Evolutionary conservation across 2,329 filamentous ascomycete species (phyloP), one percentile per base, ranked within the genome.

Genomic region (Pseudonectria buxi): DNA sequence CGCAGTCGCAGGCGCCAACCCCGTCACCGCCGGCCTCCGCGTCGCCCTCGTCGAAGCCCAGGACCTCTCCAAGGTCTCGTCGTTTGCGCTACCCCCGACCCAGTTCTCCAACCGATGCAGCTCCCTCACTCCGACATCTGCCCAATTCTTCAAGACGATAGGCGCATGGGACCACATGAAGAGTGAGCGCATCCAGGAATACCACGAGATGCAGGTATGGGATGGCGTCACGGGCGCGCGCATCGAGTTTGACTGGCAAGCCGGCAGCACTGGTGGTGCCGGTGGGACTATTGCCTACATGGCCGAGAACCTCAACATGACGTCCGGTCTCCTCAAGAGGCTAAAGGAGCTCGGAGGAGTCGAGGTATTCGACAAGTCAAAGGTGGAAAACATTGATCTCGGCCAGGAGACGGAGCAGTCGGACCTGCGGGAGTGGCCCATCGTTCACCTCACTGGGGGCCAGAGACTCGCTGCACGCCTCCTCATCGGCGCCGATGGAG

Each of bases 171-270:
- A 71, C 6, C 79, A 94, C 55, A 68, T 95, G 41, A 74, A 85
- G 47, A 65, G 71, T 28, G 68, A 76, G 6, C 78, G 92, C 24
- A 77, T 92, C 24, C 89, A 95, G 65, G 75, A 81, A 1, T 98
- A 95, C 61, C 81, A 94, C 40, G 85, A 90, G 51, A 98, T 98
- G 92, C 84, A 95, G 59, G 92, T 96, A 24, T 98, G 94, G 92
- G 92, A 98, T 59, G 94, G 90, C 43, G 78, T 95, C 37, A 86
- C 84, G 27, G 88, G 80, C 40, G 86, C 88, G 25, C 78, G 81
- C 49, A 92, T 98, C 57, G 83, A 86, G 49, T 98, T 98, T 60
- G 85, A 92, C 63, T 85, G 81, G 82, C 62, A 62, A 14, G 65
- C 65, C 5, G 58, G 56, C 28, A 57, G 18, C 18, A 22, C 9